Percentiles rank a stretch among this genome's conserved stretches.
These are phyloP conservation scores for Aureobasidium zeae DNA, from an alignment of 2,329 filamentous ascomycete genomes.

Conservation along the genomic window DNA sequence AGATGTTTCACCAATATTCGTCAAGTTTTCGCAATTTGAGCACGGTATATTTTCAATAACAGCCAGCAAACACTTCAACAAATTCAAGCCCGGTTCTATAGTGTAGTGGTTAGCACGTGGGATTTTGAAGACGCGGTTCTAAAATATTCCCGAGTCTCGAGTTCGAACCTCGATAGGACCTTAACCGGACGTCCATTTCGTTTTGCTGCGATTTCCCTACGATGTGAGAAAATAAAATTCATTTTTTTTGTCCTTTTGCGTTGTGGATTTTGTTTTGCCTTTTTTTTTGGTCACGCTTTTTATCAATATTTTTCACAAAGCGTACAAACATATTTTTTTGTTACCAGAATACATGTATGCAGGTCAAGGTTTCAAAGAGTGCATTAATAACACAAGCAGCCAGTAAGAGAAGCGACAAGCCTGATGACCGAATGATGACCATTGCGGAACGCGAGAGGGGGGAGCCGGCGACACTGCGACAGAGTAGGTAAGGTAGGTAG, in stretches of 20 bases:
- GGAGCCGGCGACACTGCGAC: too few relatives aligned
- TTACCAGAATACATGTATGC: not conserved
- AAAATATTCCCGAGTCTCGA: constrained; percentile 1
- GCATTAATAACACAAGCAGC: too few relatives aligned
- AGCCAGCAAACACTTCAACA: too few relatives aligned
- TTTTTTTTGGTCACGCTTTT: not conserved
- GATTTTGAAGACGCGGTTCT: constrained; percentile 8
- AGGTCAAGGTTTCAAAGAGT: too few relatives aligned
- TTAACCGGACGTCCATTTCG: not conserved
- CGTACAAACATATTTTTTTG: not conserved
- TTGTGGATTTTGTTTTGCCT: not conserved
- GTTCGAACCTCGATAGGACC: constrained; percentile 14
- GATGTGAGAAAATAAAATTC: not conserved
- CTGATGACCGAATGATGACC: constrained; percentile 13
- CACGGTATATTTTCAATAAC: too few relatives aligned
- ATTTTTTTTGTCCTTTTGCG: not conserved
- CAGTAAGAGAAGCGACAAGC: not conserved
- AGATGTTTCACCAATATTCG: too few relatives aligned
- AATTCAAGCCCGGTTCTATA: constrained; percentile 10
- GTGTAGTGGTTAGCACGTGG: constrained; percentile 15
- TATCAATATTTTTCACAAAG: not conserved
- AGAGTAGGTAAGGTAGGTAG: too few relatives aligned
- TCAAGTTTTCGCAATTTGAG: too few relatives aligned
- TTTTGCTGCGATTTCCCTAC: not conserved
- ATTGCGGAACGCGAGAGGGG: constrained; percentile 9